These are phyloP conservation scores for Neopestalotiopsis sp. DNA, from an alignment of 2,329 filamentous ascomycete species.

Conservation along the genomic window DNA sequence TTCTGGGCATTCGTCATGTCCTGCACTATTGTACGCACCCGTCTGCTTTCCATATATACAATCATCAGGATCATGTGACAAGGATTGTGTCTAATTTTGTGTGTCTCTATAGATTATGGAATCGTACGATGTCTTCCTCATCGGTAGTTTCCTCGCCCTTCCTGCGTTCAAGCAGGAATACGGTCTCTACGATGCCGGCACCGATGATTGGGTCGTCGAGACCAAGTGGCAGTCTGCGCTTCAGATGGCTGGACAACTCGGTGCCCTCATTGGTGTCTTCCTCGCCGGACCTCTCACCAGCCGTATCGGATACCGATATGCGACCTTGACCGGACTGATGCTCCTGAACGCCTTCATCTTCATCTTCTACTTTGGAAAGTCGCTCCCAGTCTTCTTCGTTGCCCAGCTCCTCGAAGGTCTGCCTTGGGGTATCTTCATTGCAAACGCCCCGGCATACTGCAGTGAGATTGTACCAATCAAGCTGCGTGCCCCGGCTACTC, in stretches of 20 bases:
- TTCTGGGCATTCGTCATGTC: slow-evolving; percentile 46
- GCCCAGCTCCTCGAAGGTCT: slow-evolving; percentile 37
- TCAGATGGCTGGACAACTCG: slow-evolving; percentile 58
- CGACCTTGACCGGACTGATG: slow-evolving; percentile 33
- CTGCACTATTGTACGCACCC: slow-evolving; percentile 43
- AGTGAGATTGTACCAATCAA: slow-evolving; percentile 65
- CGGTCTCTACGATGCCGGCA: slow-evolving; percentile 43
- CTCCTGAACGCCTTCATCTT: slow-evolving; percentile 37
- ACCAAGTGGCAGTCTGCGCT: slow-evolving; percentile 64
- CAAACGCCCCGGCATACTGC: slow-evolving; percentile 41
- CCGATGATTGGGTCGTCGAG: slow-evolving; percentile 43
- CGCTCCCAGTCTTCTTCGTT: slow-evolving; percentile 28
- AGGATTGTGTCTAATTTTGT: slow-evolving; percentile 23
- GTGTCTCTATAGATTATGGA: slow-evolving; percentile 63
- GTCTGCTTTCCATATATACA: slow-evolving; percentile 21
- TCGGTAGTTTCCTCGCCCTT: slow-evolving; percentile 62
- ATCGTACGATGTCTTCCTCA: slow-evolving; percentile 66
- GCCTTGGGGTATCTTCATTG: slow-evolving; percentile 39
- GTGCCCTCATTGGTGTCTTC: slow-evolving; percentile 64
- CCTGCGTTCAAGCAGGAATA: slow-evolving; percentile 49
- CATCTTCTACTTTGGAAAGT: slow-evolving; percentile 32
- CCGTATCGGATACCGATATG: slow-evolving; percentile 43
- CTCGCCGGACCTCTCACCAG: slow-evolving; percentile 66
- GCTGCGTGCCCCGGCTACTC: slow-evolving; percentile 55
- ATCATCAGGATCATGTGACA: neutral